phyloP scores from a whole-genome alignment of 169 alveolate genomes.

The Cryptosporidium tyzzeri region DNA sequence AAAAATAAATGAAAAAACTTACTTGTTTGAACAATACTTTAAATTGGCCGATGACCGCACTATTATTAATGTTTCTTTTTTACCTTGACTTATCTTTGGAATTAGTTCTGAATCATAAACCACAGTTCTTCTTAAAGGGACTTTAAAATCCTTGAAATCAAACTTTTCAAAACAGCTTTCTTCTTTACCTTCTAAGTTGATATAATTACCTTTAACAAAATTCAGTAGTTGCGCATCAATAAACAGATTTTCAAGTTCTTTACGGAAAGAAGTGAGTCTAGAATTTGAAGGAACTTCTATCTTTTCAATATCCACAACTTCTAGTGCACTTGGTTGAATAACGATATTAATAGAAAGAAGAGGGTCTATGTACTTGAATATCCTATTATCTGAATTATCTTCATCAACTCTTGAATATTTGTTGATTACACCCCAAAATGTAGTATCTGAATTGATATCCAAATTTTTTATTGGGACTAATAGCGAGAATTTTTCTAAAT shows the following conservation, averaged over 20 bases:
- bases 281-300: neutral
- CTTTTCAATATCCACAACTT: conserved; percentile 55
- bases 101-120: conserved; percentile 46
- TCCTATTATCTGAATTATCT: neutral
- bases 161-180: neutral
- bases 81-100: conserved; percentile 31
- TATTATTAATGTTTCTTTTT: conserved; percentile 27
- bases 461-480: conserved; percentile 58
- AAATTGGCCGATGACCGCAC: conserved; percentile 42
- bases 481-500: conserved; percentile 41
- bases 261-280: neutral
- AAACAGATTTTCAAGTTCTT: conserved; percentile 36
- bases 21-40: conserved; percentile 37
- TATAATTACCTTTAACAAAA: neutral
- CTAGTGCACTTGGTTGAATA: conserved; percentile 34
- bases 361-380: conserved; percentile 57
- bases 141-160: conserved; percentile 42
- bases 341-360: neutral
- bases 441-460: conserved; percentile 6
- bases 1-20: neutral
- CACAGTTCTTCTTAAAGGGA: conserved; percentile 63
- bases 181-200: neutral
- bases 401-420: conserved; percentile 43
- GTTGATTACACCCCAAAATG: conserved; percentile 47
- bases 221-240: conserved; percentile 17